A percentile compares a stretch with the other conserved stretches of the same genome.
Evolutionary conservation across 805 yeast genomes (phyloP).

Genomic region (Metschnikowia koreensis): DNA sequence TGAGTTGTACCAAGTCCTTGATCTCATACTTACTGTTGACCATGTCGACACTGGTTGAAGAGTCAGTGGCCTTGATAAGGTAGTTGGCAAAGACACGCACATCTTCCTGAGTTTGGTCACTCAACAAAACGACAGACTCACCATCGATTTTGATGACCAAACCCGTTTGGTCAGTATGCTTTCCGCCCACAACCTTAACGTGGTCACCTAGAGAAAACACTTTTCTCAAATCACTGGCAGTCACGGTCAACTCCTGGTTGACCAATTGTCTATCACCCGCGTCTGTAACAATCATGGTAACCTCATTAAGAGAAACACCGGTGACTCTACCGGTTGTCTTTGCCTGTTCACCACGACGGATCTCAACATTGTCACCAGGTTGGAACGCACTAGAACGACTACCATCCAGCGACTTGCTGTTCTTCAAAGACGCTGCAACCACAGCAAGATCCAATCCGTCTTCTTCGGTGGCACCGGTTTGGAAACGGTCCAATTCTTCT

Average conservation of each 20-base stretch:
- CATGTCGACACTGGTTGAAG: slow-evolving; percentile 54
- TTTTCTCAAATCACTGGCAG: slow-evolving; percentile 77
- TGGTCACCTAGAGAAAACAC: slow-evolving; percentile 91
- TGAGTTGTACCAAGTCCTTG: slow-evolving; percentile 86
- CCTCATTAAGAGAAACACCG: slow-evolving; percentile 57
- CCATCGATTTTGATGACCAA: slow-evolving; percentile 78
- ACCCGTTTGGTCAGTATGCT: slow-evolving; percentile 91
- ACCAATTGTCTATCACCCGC: slow-evolving; percentile 56
- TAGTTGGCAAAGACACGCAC: slow-evolving; percentile 91
- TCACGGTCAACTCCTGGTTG: slow-evolving; percentile 71
- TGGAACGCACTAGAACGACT: slow-evolving; percentile 55
- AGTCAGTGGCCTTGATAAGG: slow-evolving; percentile 86
- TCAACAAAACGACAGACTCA: slow-evolving; percentile 84
- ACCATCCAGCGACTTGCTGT: slow-evolving; percentile 32
- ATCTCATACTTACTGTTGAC: slow-evolving; percentile 77
- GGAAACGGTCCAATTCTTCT: slow-evolving; percentile 83
- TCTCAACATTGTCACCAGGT: slow-evolving; percentile 92
- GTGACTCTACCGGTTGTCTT: slow-evolving; percentile 81
- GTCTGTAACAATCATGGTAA: slow-evolving; percentile 49
- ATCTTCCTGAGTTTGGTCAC: slow-evolving; percentile 86
- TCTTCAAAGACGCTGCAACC: slow-evolving; percentile 81
- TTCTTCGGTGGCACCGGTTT: slow-evolving; percentile 70
- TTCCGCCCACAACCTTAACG: slow-evolving; percentile 88
- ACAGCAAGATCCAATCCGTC: slow-evolving; percentile 81
- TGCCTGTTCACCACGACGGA: slow-evolving; percentile 89